These are phyloP conservation scores for Acanthamoeba triangularis DNA, from an alignment of 208 protist genomes.

Conservation along the genomic window DNA sequence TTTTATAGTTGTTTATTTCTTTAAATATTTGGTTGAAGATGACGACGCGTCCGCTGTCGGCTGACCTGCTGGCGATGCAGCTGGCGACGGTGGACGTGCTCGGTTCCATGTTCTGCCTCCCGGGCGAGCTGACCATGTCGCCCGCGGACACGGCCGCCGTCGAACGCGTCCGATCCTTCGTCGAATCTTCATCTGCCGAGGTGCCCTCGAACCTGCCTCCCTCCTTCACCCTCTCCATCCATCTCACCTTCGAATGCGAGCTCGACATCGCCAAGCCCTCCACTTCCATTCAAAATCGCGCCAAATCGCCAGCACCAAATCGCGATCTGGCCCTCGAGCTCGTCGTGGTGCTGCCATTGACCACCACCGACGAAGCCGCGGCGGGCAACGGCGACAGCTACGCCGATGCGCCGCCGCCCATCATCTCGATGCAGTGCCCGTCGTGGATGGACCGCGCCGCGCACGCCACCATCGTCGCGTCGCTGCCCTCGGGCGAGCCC, in stretches of 20 bases:
- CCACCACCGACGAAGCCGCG: not conserved
- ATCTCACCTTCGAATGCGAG: not conserved
- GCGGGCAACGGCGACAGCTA: not conserved
- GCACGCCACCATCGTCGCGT: not conserved
- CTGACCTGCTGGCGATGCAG: slow-evolving; percentile 3
- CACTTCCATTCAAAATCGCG: not conserved
- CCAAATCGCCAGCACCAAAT: not conserved
- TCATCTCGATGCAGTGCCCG: not conserved
- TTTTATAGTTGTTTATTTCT: not conserved
- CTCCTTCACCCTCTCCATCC: not conserved
- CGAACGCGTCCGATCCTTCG: not conserved
- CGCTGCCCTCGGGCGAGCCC: not conserved
- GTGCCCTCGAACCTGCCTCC: not conserved
- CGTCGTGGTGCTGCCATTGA: not conserved
- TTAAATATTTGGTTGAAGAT: not conserved
- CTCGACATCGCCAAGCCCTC: not conserved
- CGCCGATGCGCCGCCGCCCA: not conserved
- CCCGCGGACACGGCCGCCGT: not conserved
- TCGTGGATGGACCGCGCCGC: not conserved
- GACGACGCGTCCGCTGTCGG: not conserved
- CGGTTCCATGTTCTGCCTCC: not conserved
- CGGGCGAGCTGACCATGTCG: not conserved
- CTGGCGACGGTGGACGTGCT: slow-evolving; percentile 9
- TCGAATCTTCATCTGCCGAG: not conserved
- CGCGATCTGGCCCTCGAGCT: not conserved